Percentiles rank a stretch among this genome's conserved stretches.
These are phyloP conservation scores for Licmophora abbreviata DNA, from an alignment of 108 stramenopile genomes.

Conservation along the genomic window DNA sequence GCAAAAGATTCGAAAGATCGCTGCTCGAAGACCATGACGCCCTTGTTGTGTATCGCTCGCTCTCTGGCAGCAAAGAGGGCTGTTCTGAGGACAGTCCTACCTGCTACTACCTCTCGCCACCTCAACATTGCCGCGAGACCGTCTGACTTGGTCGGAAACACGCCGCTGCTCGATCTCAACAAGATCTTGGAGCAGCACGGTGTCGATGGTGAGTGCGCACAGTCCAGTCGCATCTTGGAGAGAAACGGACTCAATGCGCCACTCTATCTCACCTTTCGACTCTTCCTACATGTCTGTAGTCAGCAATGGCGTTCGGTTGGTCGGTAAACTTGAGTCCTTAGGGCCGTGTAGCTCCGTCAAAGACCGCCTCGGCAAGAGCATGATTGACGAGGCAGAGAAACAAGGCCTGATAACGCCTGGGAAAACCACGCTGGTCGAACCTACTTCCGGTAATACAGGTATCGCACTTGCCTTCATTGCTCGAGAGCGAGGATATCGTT, in stretches of 20 bases:
- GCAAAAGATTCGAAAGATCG: too few species aligned
- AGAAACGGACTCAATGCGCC: too few species aligned
- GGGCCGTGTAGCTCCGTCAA: constrained; percentile 70
- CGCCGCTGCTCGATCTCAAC: constrained; percentile 55
- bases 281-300: too few species aligned
- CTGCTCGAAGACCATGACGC: too few species aligned
- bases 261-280: too few species aligned
- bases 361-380: constrained; percentile 62
- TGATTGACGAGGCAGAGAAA: constrained; percentile 71
- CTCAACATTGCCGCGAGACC: constrained; percentile 31
- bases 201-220: constrained; percentile 22
- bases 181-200: constrained; percentile 25
- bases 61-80: too few species aligned
- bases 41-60: too few species aligned
- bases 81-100: too few species aligned
- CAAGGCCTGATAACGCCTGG: constrained; percentile 60
- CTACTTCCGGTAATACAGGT: constrained; percentile 89
- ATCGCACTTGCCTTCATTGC: constrained; percentile 87
- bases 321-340: constrained; percentile 56
- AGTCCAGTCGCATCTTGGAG: too few species aligned
- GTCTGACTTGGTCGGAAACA: constrained; percentile 55
- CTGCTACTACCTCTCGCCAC: too few species aligned
- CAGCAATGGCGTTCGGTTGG: constrained; percentile 33
- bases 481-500: constrained; percentile 70
- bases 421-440: constrained; percentile 60